Percentiles rank a stretch among this genome's conserved stretches.
Conservation (phyloP, 1,284 basidiomycete species). For the Cryptococcus sp. region DNA sequence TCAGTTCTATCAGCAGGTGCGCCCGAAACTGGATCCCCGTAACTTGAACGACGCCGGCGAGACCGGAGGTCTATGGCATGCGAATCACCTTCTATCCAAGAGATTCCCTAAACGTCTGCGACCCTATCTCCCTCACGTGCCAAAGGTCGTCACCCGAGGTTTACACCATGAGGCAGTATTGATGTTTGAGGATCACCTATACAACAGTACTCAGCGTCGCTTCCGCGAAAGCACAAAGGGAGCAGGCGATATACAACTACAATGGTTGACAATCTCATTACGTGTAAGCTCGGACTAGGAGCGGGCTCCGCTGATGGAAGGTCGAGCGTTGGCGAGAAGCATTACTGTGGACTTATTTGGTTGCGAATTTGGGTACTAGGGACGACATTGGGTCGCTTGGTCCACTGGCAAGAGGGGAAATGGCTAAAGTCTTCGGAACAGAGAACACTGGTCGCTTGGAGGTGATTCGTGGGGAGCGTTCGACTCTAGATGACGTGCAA, state of each 20-base stretch:
- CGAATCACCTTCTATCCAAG: slow-evolving; percentile 39
- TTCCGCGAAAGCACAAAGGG: slow-evolving; percentile 39
- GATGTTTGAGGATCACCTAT: slow-evolving; percentile 40
- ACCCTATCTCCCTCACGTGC: slow-evolving; percentile 44
- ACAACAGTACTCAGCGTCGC: slow-evolving; percentile 24
- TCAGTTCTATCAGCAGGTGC: slow-evolving; percentile 35
- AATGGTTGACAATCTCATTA: slow-evolving; percentile 37
- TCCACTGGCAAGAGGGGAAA: no score
- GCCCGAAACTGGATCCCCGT: slow-evolving; percentile 26
- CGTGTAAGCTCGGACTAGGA: slow-evolving; percentile 29
- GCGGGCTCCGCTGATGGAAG: slow-evolving; percentile 12
- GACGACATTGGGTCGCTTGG: slow-evolving; percentile 16
- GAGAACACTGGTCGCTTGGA: no score
- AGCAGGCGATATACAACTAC: slow-evolving; percentile 40
- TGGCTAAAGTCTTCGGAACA: no score
- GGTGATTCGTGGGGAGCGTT: no score
- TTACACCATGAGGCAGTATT: slow-evolving; percentile 43
- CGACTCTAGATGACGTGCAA: slow-evolving; percentile 27
- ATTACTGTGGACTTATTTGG: slow-evolving; percentile 42
- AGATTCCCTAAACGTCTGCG: slow-evolving; percentile 38
- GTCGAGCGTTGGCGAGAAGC: slow-evolving; percentile 47
- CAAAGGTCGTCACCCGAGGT: slow-evolving; percentile 40
- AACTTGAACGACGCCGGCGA: slow-evolving; percentile 38
- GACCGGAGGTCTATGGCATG: slow-evolving; percentile 40
- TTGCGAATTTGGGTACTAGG: slow-evolving; percentile 33